Conservation (phyloP, 1,139 yeast species). For the Groenewaldozyma auringiensis region DNA sequence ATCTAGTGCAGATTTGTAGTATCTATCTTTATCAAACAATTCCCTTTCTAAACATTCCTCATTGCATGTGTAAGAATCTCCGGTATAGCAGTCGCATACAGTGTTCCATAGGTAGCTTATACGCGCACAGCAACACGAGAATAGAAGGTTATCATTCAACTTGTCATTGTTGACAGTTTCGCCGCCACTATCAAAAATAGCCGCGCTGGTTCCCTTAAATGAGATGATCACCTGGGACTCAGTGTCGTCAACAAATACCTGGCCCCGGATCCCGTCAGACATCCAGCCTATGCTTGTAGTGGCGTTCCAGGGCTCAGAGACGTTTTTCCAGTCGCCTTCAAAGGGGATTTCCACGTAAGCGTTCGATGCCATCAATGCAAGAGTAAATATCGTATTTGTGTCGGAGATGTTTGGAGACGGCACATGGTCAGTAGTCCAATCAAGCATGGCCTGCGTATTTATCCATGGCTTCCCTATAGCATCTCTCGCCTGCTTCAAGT, state of each 20-base stretch:
- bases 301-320: slow-evolving; percentile 51
- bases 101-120: slow-evolving; percentile 89
- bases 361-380: slow-evolving; percentile 84
- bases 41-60: slow-evolving; percentile 80
- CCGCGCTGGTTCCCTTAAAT: slow-evolving; percentile 89
- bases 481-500: slow-evolving; percentile 48
- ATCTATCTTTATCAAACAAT: slow-evolving; percentile 64
- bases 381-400: slow-evolving; percentile 57
- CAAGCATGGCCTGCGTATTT: slow-evolving; percentile 17
- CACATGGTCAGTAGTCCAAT: slow-evolving; percentile 31
- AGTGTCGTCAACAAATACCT: slow-evolving; percentile 65
- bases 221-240: slow-evolving; percentile 68
- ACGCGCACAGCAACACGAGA: slow-evolving; percentile 95
- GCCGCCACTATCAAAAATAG: slow-evolving; percentile 68
- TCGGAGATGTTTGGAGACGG: slow-evolving; percentile 69
- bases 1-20: slow-evolving; percentile 73
- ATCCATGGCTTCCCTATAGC: slow-evolving; percentile 5
- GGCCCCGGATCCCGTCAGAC: slow-evolving; percentile 79
- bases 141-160: slow-evolving; percentile 75
- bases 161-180: slow-evolving; percentile 77
- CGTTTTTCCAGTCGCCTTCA: slow-evolving; percentile 85
- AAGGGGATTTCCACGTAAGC: slow-evolving; percentile 79
- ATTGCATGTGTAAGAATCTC: slow-evolving; percentile 76
- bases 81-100: slow-evolving; percentile 86
- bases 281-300: slow-evolving; percentile 69